Conservation (phyloP, 108 stramenopile species). For the Pseudonitzschia delicatissima region DNA sequence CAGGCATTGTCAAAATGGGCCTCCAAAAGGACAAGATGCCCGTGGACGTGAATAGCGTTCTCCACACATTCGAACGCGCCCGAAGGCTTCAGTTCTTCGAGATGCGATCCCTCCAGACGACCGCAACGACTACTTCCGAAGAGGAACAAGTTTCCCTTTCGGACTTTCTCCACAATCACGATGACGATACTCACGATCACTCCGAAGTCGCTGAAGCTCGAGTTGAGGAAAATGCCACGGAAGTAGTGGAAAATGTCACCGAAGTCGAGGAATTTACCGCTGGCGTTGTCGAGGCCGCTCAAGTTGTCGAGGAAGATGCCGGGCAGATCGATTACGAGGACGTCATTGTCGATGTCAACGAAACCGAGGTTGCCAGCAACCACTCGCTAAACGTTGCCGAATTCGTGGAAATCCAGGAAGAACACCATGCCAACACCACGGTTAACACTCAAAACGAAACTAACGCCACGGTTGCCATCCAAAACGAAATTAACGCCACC, state of each 20-base stretch:
- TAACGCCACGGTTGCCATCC: not conserved
- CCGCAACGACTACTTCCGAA: too few relatives aligned
- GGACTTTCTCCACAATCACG: not conserved
- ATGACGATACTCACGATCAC: not conserved
- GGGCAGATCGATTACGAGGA: not conserved
- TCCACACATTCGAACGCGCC: not conserved
- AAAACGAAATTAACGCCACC: not conserved
- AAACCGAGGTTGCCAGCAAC: not conserved
- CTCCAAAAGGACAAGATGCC: constrained; percentile 1
- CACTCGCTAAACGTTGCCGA: not conserved
- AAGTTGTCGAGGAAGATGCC: not conserved
- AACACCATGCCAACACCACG: not conserved
- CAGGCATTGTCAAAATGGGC: not conserved
- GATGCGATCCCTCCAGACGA: too few relatives aligned
- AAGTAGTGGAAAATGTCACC: not conserved
- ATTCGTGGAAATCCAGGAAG: not conserved
- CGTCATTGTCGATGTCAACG: not conserved
- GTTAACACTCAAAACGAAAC: not conserved
- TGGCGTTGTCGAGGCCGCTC: not conserved
- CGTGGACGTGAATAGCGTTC: not conserved
- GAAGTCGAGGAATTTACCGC: not conserved
- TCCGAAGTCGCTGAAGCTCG: too few relatives aligned
- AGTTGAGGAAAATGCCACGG: not conserved
- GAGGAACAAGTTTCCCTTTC: not conserved
- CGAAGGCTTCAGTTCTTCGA: not conserved